Evolutionary conservation across 1,284 basidiomycete species (phyloP).

Genomic region (Ceratobasidium sp.): DNA sequence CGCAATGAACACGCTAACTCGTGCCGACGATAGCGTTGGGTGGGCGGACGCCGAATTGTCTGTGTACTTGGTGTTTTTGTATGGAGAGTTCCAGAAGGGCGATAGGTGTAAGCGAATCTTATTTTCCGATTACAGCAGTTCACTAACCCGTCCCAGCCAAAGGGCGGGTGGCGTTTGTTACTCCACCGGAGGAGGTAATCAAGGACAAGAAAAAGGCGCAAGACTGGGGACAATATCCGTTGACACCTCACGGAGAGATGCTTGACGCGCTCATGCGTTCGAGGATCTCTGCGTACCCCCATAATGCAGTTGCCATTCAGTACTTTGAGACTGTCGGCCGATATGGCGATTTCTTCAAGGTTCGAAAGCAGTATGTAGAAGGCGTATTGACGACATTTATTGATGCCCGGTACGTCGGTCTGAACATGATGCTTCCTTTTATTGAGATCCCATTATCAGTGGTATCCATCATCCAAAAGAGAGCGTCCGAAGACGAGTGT

Average conservation of each 20-base stretch:
- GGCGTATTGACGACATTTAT: slow-evolving; percentile 90
- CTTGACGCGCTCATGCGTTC: slow-evolving; percentile 84
- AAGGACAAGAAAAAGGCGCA: slow-evolving; percentile 71
- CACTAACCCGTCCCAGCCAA: slow-evolving; percentile 51
- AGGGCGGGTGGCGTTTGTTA: slow-evolving; percentile 76
- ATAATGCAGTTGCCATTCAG: slow-evolving; percentile 88
- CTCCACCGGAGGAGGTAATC: slow-evolving; percentile 63
- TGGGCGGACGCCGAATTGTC: slow-evolving; percentile 97
- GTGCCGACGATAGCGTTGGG: slow-evolving; percentile 60
- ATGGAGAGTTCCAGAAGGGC: slow-evolving; percentile 73
- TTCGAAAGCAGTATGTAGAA: slow-evolving; percentile 84
- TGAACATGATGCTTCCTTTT: neutral
- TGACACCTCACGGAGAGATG: slow-evolving; percentile 92
- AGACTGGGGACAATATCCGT: slow-evolving; percentile 54
- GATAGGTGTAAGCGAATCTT: slow-evolving; percentile 44
- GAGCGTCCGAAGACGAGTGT: slow-evolving; percentile 78
- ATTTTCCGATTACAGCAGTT: slow-evolving; percentile 53
- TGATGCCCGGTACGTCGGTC: slow-evolving; percentile 68
- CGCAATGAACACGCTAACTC: slow-evolving; percentile 72
- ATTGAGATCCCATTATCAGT: slow-evolving; percentile 53
- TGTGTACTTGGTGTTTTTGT: slow-evolving; percentile 89
- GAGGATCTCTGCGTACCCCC: slow-evolving; percentile 82
- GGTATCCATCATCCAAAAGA: slow-evolving; percentile 85
- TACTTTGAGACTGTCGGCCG: slow-evolving; percentile 93
- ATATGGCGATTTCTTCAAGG: slow-evolving; percentile 96